These are phyloP conservation scores for Oryza meridionalis DNA, from an alignment of 176 grass and related monocot species.

Conservation along the genomic window DNA sequence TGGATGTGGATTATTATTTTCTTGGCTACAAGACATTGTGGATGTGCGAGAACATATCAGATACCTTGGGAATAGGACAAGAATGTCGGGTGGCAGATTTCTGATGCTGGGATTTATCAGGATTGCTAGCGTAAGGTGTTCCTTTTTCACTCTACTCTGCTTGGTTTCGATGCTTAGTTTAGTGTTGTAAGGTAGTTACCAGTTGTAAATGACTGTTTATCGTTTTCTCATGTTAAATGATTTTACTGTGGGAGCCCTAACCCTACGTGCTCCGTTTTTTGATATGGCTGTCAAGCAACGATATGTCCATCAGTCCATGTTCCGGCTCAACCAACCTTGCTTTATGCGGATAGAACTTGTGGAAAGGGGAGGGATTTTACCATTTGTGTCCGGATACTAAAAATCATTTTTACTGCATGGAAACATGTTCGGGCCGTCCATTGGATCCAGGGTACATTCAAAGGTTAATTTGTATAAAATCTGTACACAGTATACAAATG, in stretches of 20 bases:
- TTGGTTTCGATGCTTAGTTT: constrained; percentile 19
- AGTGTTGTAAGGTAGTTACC: background rate
- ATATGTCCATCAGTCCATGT: background rate
- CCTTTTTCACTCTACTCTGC: background rate
- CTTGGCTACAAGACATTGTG: background rate
- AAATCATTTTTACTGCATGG: too few species aligned
- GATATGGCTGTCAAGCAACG: background rate
- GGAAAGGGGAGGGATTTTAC: background rate
- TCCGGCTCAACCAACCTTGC: background rate
- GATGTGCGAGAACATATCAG: background rate
- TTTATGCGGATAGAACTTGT: background rate
- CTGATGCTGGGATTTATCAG: background rate
- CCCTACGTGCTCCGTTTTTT: background rate
- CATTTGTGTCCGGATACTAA: background rate
- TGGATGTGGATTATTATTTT: background rate
- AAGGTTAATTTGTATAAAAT: too few species aligned
- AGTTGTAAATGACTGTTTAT: background rate
- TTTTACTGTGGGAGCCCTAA: background rate
- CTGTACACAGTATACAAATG: too few species aligned
- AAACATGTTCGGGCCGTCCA: too few species aligned
- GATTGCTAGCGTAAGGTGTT: background rate
- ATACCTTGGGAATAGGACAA: background rate
- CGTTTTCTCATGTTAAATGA: background rate
- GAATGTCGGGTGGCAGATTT: background rate
- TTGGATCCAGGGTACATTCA: too few species aligned